Percentiles rank a stretch among this genome's conserved stretches.
These are phyloP conservation scores for Termitomyces heimii DNA, from an alignment of 768 basidiomycete species.

Conservation along the genomic window DNA sequence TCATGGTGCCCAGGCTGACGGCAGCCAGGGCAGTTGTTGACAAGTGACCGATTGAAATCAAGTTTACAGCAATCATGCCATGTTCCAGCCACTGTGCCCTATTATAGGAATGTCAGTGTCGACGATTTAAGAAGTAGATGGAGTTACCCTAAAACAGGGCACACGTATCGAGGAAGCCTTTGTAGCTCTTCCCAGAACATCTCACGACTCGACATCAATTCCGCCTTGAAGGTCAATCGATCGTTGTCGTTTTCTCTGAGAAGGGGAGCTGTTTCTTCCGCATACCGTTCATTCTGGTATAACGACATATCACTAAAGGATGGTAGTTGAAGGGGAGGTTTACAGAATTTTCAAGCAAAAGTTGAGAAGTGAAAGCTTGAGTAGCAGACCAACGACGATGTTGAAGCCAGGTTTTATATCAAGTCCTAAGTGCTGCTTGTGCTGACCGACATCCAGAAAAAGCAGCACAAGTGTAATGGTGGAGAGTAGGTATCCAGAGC, in stretches of 20 bases:
- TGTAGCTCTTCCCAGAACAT: constrained; percentile 11
- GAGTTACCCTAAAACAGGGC: constrained; percentile 8
- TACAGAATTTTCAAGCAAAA: background rate
- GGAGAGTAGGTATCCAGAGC: background rate
- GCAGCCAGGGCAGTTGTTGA: constrained; percentile 70
- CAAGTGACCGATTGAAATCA: constrained; percentile 67
- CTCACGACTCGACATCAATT: background rate
- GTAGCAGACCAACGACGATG: background rate
- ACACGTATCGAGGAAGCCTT: constrained; percentile 3
- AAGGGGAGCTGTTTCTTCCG: background rate
- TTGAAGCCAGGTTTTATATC: background rate
- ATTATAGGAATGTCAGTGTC: background rate
- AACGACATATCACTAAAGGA: background rate
- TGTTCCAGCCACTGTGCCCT: constrained; percentile 49
- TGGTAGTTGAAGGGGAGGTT: background rate
- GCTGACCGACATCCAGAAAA: background rate
- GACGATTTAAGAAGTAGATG: no score
- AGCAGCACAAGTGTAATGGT: background rate
- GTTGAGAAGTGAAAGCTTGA: background rate
- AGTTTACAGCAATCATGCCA: constrained; percentile 57
- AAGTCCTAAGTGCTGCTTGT: background rate
- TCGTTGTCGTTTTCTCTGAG: background rate
- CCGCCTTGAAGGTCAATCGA: background rate
- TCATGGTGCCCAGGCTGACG: constrained; percentile 44
- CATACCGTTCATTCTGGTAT: background rate